These are phyloP conservation scores for Wickerhamomyces tratensis DNA, from an alignment of 805 yeast species.

Conservation along the genomic window DNA sequence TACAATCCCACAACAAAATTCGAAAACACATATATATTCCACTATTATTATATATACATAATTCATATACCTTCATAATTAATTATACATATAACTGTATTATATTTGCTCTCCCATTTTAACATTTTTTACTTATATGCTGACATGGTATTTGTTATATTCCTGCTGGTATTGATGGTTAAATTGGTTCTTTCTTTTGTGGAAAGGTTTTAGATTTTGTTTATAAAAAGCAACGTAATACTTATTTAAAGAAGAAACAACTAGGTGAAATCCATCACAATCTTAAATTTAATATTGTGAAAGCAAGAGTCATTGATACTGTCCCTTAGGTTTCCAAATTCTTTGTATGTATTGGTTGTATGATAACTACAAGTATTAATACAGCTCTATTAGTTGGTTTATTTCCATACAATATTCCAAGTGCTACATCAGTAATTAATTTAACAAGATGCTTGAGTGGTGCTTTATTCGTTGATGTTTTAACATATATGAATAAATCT, in stretches of 20 bases:
- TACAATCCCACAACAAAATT: too few species aligned
- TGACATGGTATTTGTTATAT: slow-evolving; percentile 50
- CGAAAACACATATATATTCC: too few species aligned
- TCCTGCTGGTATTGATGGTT: slow-evolving; percentile 59
- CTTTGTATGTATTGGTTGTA: slow-evolving; percentile 44
- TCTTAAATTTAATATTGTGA: slow-evolving; percentile 37
- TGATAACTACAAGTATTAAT: slow-evolving; percentile 45
- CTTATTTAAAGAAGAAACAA: slow-evolving; percentile 12
- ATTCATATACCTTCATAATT: too few species aligned
- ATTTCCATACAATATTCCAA: slow-evolving; percentile 55
- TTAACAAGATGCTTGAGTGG: slow-evolving; percentile 63
- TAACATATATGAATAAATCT: slow-evolving; percentile 44
- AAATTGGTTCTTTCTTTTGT: slow-evolving; percentile 43
- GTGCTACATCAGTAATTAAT: slow-evolving; percentile 63
- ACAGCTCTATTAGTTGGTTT: slow-evolving; percentile 64
- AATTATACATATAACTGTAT: too few species aligned
- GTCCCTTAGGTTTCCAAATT: slow-evolving; percentile 45
- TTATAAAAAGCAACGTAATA: slow-evolving; percentile 23
- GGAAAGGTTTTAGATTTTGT: slow-evolving; percentile 47
- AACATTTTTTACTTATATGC: too few species aligned
- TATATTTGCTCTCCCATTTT: too few species aligned
- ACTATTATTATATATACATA: too few species aligned
- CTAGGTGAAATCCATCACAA: slow-evolving; percentile 12
- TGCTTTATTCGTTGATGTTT: slow-evolving; percentile 61
- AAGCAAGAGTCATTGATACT: slow-evolving; percentile 41